Evolutionary conservation across 768 basidiomycete genomes (phyloP).

Genomic region (Candolleomyces aberdarensis): DNA sequence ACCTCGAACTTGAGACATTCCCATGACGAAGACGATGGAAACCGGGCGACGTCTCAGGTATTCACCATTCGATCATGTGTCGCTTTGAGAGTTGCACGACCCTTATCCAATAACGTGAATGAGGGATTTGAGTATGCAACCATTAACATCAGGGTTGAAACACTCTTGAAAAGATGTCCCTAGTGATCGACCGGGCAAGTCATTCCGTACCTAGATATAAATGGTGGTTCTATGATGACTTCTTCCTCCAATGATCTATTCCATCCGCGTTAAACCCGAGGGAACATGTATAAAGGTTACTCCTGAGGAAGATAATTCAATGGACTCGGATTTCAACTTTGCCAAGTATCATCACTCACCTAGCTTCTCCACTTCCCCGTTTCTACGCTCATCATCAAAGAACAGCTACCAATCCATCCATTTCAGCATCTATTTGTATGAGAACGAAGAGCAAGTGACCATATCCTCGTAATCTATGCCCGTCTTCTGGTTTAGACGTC

Average conservation of each 20-base stretch:
- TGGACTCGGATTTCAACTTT: background rate
- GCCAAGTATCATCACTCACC: slow-evolving; percentile 31
- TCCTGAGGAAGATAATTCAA: slow-evolving; percentile 36
- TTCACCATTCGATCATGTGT: too few relatives aligned
- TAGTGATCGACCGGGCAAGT: too few relatives aligned
- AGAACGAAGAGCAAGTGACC: slow-evolving; percentile 36
- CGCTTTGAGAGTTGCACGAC: too few relatives aligned
- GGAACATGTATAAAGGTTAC: slow-evolving; percentile 80
- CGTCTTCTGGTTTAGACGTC: slow-evolving; percentile 65
- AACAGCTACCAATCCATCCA: slow-evolving; percentile 39
- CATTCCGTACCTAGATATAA: background rate
- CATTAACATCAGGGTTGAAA: too few relatives aligned
- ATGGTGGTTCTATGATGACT: slow-evolving; percentile 8
- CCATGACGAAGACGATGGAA: too few relatives aligned
- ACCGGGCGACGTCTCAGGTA: too few relatives aligned
- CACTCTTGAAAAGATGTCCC: too few relatives aligned
- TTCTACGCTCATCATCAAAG: slow-evolving; percentile 71
- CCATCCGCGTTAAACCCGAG: slow-evolving; percentile 65
- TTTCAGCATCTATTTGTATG: background rate
- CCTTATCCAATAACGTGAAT: too few relatives aligned
- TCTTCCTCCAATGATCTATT: slow-evolving; percentile 63
- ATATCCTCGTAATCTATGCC: slow-evolving; percentile 79
- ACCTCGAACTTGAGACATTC: too few relatives aligned
- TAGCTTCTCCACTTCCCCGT: slow-evolving; percentile 58
- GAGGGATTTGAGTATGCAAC: too few relatives aligned